Evolutionary conservation across 495 filamentous ascomycete species (phyloP).

Genomic region (Penicillium ucsense): DNA sequence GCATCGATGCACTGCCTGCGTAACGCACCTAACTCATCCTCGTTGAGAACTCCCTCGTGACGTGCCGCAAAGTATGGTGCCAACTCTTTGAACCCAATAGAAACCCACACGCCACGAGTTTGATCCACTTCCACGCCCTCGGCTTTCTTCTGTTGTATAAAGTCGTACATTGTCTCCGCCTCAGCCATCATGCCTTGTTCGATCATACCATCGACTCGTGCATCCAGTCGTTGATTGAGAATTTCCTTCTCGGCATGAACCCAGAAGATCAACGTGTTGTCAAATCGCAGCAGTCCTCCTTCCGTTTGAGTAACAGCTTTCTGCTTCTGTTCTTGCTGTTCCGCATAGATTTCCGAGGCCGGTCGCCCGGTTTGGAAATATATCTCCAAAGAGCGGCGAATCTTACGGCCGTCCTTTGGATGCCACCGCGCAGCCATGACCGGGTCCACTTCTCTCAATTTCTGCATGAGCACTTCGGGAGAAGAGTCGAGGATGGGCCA

Average conservation of each 20-base stretch:
- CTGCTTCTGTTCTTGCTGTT: conserved; percentile 44
- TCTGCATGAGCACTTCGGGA: conserved; percentile 58
- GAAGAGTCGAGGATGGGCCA: conserved; percentile 65
- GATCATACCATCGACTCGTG: conserved; percentile 77
- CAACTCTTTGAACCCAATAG: conserved; percentile 92
- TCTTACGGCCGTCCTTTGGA: conserved; percentile 83
- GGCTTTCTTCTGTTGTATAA: conserved; percentile 34
- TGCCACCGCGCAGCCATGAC: conserved; percentile 89
- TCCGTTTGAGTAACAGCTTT: conserved; percentile 10
- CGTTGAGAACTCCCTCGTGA: conserved; percentile 18
- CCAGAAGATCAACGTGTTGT: conserved; percentile 69
- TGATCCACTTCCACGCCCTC: conserved; percentile 51
- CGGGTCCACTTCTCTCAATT: conserved; percentile 74
- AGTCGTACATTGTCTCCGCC: conserved; percentile 51
- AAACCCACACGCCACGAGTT: conserved; percentile 82
- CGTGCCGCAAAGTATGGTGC: conserved; percentile 54
- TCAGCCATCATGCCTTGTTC: conserved; percentile 60
- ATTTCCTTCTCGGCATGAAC: conserved; percentile 60
- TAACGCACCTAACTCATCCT: conserved; percentile 33
- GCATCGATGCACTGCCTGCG: conserved; percentile 38
- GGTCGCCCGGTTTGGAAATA: conserved; percentile 66
- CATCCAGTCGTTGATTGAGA: conserved; percentile 60
- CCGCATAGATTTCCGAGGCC: conserved; percentile 81
- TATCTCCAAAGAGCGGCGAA: conserved; percentile 82
- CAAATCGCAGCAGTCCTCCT: conserved; percentile 39